Evolutionary conservation across 2,329 filamentous ascomycete genomes (phyloP), one percentile per base, ranked within the genome.

Genomic region (Monilinia laxa): DNA sequence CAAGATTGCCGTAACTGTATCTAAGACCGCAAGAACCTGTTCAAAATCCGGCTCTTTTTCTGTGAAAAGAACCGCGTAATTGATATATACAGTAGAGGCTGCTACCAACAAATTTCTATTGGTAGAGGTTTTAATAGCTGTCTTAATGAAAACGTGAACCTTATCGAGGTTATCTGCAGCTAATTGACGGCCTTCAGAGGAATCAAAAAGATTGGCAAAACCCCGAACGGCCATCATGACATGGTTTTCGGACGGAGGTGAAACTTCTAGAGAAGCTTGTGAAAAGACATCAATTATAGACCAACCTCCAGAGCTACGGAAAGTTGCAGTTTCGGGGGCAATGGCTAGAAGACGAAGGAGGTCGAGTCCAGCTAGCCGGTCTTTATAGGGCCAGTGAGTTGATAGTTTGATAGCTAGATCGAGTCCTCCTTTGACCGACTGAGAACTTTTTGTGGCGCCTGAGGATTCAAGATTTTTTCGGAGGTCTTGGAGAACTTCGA

Each of bases 71-170:
- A 97, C 92, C 0, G 92, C 84, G 70, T 91, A 90, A 78, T 99
- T 98, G 76, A 98, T 89, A 68, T 90, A 88, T 0, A 92, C 83
- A 0, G 95, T 97, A 0, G 91, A 88, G 23, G 92, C 81, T 0
- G 95, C 94, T 65, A 97, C 89, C 62, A 90, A 85, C 14, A 98
- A 81, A 72, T 96, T 96, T 63, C 90, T 87, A 76, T 96, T 95
- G 5, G 83, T 83, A 3, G 88, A 80, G 35, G 85, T 84, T 62
- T 88, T 84, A 11, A 96, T 79, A 38, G 90, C 84, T 2, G 81
- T 78, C 5, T 91, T 80, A 5, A 90, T 84, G 9, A 76, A 42
- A n/a, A 14, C 49, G 47, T 76, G 73, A 31, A 77, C 74, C 51
- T 84, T 81, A 52, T 88, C 84, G 25, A 88, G 86, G 54, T 82